phyloP scores from a whole-genome alignment of 371 early-diverging fungal species.

The Mortierella sp. region DNA sequence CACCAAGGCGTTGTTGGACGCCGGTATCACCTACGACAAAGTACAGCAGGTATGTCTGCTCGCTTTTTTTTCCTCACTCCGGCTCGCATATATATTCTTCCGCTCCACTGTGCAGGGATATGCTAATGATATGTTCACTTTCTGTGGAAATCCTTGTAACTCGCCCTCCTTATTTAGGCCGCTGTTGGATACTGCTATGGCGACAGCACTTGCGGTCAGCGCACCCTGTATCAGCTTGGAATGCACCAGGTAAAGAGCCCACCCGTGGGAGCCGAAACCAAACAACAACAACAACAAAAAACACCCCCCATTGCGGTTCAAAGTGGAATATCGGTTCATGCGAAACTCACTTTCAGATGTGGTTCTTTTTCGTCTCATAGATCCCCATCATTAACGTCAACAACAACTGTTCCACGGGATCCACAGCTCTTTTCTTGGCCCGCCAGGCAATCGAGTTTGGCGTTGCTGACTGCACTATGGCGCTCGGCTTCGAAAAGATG shows the following conservation, averaged over 20 bases:
- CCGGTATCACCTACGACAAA: conserved; percentile 71
- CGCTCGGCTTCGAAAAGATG: conserved; percentile 87
- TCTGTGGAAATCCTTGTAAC: not conserved
- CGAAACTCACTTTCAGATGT: too few relatives aligned
- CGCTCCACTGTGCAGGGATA: conserved; percentile 7
- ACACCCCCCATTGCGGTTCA: too few relatives aligned
- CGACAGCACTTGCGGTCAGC: conserved; percentile 81
- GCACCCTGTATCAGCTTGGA: conserved; percentile 76
- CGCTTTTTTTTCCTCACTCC: not conserved
- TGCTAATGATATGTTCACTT: not conserved
- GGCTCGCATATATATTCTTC: conserved; percentile 28
- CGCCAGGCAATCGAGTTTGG: conserved; percentile 76
- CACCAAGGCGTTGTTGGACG: conserved; percentile 81
- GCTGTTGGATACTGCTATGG: conserved; percentile 73
- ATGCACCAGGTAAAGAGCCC: conserved; percentile 70
- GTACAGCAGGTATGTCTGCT: conserved; percentile 62
- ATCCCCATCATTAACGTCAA: conserved; percentile 78
- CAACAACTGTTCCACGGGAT: conserved; percentile 87
- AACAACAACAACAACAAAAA: too few relatives aligned
- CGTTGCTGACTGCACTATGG: conserved; percentile 77
- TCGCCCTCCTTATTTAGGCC: conserved; percentile 43
- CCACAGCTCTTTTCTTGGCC: conserved; percentile 80
- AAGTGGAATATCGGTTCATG: too few relatives aligned
- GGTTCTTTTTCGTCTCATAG: conserved; percentile 6
- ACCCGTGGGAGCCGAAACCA: conserved; percentile 23